phyloP scores from a whole-genome alignment of 768 basidiomycete genomes.

The Glaciozyma antarctica region DNA sequence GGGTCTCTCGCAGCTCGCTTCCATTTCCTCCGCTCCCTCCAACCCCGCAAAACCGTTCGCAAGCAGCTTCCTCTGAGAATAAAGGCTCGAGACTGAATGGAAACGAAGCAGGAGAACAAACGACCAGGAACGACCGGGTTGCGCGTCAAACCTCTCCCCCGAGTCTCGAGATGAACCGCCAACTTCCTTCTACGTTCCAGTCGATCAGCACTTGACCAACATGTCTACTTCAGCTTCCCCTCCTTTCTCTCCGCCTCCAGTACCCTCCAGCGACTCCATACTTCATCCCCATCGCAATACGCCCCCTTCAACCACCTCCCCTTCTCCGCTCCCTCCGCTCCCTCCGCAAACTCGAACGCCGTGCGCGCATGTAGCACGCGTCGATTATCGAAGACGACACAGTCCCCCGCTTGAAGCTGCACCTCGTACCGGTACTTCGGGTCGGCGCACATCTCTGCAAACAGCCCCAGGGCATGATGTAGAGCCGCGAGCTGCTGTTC shows the following conservation, averaged over 20 bases:
- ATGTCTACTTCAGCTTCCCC: background rate
- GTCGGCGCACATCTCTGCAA: constrained; percentile 53
- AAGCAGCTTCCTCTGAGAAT: too few species aligned
- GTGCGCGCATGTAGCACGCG: constrained; percentile 78
- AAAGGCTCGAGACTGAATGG: too few species aligned
- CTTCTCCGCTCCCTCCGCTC: constrained; percentile 40
- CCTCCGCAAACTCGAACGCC: constrained; percentile 51
- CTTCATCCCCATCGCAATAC: constrained; percentile 48
- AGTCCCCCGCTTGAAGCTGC: constrained; percentile 69
- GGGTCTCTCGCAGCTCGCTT: too few species aligned
- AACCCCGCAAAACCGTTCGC: too few species aligned
- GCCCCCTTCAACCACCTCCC: constrained; percentile 81
- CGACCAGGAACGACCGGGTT: too few species aligned
- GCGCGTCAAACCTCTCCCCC: too few species aligned
- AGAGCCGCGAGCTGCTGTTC: constrained; percentile 13
- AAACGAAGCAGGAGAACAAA: too few species aligned
- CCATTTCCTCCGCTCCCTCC: too few species aligned
- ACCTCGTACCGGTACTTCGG: constrained; percentile 51
- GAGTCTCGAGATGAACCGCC: too few species aligned
- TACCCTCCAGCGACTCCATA: constrained; percentile 45
- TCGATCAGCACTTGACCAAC: background rate
- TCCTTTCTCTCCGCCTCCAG: background rate
- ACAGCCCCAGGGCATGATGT: constrained; percentile 50
- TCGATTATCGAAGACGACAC: constrained; percentile 84
- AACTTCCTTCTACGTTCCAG: too few species aligned